These are phyloP conservation scores for Paecilomyces sp. DNA, from an alignment of 2,329 filamentous ascomycete species.

Conservation along the genomic window DNA sequence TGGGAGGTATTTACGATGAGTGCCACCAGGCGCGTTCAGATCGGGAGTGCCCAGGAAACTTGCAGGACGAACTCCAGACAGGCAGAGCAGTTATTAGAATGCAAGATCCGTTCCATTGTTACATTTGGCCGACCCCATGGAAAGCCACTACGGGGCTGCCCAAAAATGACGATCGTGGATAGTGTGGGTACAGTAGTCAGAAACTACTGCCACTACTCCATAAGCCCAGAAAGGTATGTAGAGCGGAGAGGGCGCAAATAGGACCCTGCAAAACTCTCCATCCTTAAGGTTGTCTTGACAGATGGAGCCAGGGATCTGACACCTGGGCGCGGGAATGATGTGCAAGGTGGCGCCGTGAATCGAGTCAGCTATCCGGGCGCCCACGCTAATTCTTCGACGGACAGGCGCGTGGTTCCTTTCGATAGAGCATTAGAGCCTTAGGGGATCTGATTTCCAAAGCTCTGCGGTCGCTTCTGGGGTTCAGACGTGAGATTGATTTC, in stretches of 20 bases:
- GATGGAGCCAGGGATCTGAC: slow-evolving; percentile 17
- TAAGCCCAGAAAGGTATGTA: slow-evolving; percentile 9
- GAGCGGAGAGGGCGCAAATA: slow-evolving; percentile 6
- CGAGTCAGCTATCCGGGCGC: slow-evolving; percentile 3
- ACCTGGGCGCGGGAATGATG: slow-evolving; percentile 9
- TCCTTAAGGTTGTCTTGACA: slow-evolving; percentile 20
- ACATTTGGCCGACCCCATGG: slow-evolving; percentile 12
- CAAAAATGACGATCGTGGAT: slow-evolving; percentile 17
- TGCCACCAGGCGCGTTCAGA: neutral
- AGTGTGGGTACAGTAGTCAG: slow-evolving; percentile 15
- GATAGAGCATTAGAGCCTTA: neutral
- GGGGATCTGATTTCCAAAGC: neutral
- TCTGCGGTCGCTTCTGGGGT: neutral
- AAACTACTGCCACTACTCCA: slow-evolving; percentile 13
- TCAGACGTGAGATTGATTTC: neutral
- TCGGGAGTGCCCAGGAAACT: neutral
- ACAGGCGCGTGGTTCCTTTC: slow-evolving; percentile 3
- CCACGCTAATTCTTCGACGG: slow-evolving; percentile 8
- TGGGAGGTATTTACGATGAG: slow-evolving; percentile 2
- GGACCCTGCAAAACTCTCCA: slow-evolving; percentile 5
- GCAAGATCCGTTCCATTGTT: slow-evolving; percentile 9
- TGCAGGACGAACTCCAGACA: slow-evolving; percentile 7
- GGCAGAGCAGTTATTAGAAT: neutral
- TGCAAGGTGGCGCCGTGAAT: slow-evolving; percentile 5
- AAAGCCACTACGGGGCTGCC: slow-evolving; percentile 10